These are phyloP conservation scores for Ophiostoma piceae DNA, from an alignment of 2,329 filamentous ascomycete species.

Conservation along the genomic window DNA sequence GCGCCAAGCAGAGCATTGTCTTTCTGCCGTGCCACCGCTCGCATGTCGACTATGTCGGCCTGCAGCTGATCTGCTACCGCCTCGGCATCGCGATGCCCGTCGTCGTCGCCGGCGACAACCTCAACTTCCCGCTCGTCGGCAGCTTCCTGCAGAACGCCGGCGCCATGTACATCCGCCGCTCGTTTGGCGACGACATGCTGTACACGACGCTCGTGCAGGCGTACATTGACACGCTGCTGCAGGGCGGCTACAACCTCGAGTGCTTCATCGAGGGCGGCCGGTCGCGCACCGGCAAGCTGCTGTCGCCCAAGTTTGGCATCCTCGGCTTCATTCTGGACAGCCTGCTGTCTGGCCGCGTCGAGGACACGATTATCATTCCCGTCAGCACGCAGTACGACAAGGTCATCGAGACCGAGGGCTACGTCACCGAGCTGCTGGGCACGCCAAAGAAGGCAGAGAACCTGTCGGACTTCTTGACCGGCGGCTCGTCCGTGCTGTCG, in stretches of 20 bases:
- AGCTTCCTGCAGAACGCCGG: constrained; percentile 91
- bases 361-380: constrained; percentile 89
- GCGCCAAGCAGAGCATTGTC: constrained; percentile 90
- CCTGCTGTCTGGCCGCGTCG: constrained; percentile 76
- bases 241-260: constrained; percentile 89
- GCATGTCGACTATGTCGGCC: constrained; percentile 91
- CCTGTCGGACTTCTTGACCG: constrained; percentile 78
- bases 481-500: constrained; percentile 78
- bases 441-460: constrained; percentile 96
- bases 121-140: constrained; percentile 89
- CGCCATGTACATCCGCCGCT: constrained; percentile 91
- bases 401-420: constrained; percentile 95
- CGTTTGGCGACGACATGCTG: constrained; percentile 85
- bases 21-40: constrained; percentile 93
- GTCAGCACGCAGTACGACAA: constrained; percentile 99
- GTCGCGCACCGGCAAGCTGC: constrained; percentile 85
- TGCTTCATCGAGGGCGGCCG: constrained; percentile 96
- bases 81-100: constrained; percentile 83
- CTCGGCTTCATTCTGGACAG: constrained; percentile 87
- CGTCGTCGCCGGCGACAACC: constrained; percentile 90
- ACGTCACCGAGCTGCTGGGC: constrained; percentile 88
- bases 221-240: constrained; percentile 88
- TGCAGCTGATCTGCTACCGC: constrained; percentile 93
- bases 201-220: constrained; percentile 92
- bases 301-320: constrained; percentile 94